Conservation (phyloP, 1,284 basidiomycete species). For the Inonotus hispidus region DNA sequence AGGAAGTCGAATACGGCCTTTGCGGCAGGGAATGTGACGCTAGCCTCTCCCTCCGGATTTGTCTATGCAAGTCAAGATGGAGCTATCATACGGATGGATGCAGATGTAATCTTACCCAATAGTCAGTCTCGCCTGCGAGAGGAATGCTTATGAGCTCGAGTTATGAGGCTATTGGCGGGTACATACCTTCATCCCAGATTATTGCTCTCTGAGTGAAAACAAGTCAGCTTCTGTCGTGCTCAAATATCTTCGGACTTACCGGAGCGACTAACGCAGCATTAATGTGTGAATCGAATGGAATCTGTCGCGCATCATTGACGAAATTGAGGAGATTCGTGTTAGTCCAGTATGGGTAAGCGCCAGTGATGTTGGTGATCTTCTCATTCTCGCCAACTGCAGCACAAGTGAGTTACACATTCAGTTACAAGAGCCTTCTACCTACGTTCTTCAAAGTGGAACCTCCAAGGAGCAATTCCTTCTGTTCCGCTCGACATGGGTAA, state of each 20-base stretch:
- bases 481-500: slow-evolving; percentile 21
- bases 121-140: slow-evolving; percentile 17
- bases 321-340: slow-evolving; percentile 19
- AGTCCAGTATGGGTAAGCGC: slow-evolving; percentile 19
- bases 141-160: neutral
- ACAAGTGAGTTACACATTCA: neutral
- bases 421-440: neutral
- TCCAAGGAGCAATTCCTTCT: slow-evolving; percentile 20
- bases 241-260: slow-evolving; percentile 8
- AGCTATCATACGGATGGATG: neutral
- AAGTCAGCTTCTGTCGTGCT: neutral
- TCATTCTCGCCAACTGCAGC: slow-evolving; percentile 19
- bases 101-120: slow-evolving; percentile 16
- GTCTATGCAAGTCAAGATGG: slow-evolving; percentile 10
- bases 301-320: slow-evolving; percentile 16
- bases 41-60: slow-evolving; percentile 23
- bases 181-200: slow-evolving; percentile 21
- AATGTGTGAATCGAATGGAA: slow-evolving; percentile 22
- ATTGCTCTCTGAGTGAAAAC: slow-evolving; percentile 15
- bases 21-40: slow-evolving; percentile 24
- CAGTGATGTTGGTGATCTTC: slow-evolving; percentile 20
- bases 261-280: slow-evolving; percentile 19
- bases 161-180: neutral
- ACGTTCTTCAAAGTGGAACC: slow-evolving; percentile 21
- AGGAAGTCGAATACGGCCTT: slow-evolving; percentile 24